A percentile compares a stretch with the other conserved stretches of the same genome.
These are phyloP conservation scores for Teratosphaeria zuluensis DNA, from an alignment of 2,329 filamentous ascomycete species.

Conservation along the genomic window DNA sequence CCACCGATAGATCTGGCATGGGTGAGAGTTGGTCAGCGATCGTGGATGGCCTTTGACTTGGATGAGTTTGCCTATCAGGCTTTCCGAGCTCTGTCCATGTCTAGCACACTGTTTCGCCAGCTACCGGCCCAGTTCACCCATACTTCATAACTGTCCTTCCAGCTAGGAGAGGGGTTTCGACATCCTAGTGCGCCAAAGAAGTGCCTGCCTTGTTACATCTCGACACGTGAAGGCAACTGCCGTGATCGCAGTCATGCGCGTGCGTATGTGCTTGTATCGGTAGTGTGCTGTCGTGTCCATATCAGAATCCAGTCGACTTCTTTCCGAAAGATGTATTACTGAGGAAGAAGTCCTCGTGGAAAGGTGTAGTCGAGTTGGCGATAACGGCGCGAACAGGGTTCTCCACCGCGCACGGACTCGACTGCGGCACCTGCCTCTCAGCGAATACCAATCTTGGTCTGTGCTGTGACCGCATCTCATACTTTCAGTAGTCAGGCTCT, in stretches of 20 bases:
- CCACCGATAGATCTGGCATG: too few relatives aligned
- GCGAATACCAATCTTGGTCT: too few relatives aligned
- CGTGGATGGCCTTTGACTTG: too few relatives aligned
- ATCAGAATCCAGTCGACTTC: neutral
- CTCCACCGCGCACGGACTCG: too few relatives aligned
- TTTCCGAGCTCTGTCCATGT: too few relatives aligned
- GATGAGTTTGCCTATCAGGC: too few relatives aligned
- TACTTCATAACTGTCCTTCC: neutral
- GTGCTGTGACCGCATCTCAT: neutral
- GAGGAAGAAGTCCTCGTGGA: too few relatives aligned
- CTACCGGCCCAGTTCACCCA: neutral
- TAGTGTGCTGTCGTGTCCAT: neutral
- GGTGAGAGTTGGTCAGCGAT: too few relatives aligned
- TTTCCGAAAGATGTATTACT: neutral
- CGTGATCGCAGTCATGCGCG: neutral
- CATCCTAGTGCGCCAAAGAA: neutral
- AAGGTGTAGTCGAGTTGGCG: neutral
- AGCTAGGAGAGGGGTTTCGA: neutral
- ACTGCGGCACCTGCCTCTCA: too few relatives aligned
- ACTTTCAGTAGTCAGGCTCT: neutral
- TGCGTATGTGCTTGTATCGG: neutral
- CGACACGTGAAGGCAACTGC: neutral
- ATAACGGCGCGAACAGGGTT: neutral
- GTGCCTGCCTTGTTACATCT: neutral
- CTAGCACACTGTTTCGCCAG: too few relatives aligned